A percentile compares a stretch with the other conserved stretches of the same genome.
These are phyloP conservation scores for Colletotrichum chrysophilum DNA, from an alignment of 2,329 filamentous ascomycete species.

Conservation along the genomic window DNA sequence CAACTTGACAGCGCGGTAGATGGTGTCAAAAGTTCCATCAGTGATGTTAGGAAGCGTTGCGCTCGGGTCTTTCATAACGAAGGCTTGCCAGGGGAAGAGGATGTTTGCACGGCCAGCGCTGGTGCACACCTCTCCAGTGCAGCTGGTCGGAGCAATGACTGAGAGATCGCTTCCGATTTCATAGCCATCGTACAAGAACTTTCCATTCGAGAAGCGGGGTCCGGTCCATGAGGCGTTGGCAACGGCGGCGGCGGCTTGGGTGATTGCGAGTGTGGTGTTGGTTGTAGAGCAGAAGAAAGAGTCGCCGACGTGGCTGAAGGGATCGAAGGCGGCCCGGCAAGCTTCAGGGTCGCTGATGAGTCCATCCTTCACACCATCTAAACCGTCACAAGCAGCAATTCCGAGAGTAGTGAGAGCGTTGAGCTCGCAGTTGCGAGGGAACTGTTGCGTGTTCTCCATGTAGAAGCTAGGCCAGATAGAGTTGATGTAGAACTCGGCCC, in stretches of 20 bases:
- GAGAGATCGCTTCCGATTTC: background rate
- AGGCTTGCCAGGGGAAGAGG: background rate
- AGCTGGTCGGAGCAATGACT: background rate
- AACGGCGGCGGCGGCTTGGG: background rate
- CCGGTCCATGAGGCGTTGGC: background rate
- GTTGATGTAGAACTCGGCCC: background rate
- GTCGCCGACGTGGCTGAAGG: slow-evolving; percentile 6
- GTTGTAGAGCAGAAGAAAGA: slow-evolving; percentile 19
- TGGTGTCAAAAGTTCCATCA: background rate
- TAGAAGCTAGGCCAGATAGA: background rate
- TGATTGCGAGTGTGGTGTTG: background rate
- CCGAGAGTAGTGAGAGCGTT: slow-evolving; percentile 27
- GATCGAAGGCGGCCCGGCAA: slow-evolving; percentile 25
- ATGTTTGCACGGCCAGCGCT: background rate
- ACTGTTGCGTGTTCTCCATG: background rate
- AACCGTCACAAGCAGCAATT: background rate
- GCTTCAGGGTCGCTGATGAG: background rate
- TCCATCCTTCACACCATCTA: slow-evolving; percentile 3
- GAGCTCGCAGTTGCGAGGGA: slow-evolving; percentile 25
- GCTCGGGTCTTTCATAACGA: background rate
- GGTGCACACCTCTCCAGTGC: background rate
- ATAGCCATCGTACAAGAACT: background rate
- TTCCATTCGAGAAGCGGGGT: background rate
- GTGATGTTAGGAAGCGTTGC: background rate
- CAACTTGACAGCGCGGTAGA: background rate